Evolutionary conservation across 2,329 filamentous ascomycete species (phyloP), one percentile per base, ranked within the genome.

Genomic region (Xylariaceae sp.): DNA sequence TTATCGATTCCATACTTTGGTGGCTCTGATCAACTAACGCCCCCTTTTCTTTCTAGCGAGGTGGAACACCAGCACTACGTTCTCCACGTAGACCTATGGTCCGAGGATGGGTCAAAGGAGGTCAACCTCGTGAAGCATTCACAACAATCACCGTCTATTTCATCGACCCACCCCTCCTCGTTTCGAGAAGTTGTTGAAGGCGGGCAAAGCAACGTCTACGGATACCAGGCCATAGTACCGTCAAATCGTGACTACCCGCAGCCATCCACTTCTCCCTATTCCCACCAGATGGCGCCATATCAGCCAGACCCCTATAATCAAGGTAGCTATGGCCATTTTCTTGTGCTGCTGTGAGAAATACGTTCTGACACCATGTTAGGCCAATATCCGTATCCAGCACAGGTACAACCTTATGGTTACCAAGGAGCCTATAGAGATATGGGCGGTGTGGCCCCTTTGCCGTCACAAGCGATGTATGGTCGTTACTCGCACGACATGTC

Each of bases 101-200:
- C 84, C 53, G 85, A 88, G 66, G 82, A 86, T 50, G 83, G 85
- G 15, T 77, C 80, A 0, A 79, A 84, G 58, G 86, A 88, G 73
- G 85, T 87, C 37, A 88, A 88, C 58, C 80, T 88, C 60, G 81
- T 86, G 23, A 84, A 87, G 70, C 80, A 82, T 54, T 83, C 80
- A 1, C 85, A 85, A 62, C 84, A 83, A 30, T 81, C 81, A 2
- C 90, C 90, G 1, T 91, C 89, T 11, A 96, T 96, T 68, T 90
- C 88, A 2, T 88, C 89, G 3, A 90, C 90, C 7, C 89, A 88
- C 7, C 87, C 88, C 3, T 89, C 88, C 5, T 90, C 90, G 0
- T 96, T 90, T 70, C 64, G 70, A 15, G 71, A 72, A 52, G 66
- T 72, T 57, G 67, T 70, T 34, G 69, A 71, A 47, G 68, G 68